Evolutionary conservation across 768 basidiomycete species (phyloP), one percentile per base, ranked within the genome.

Genomic region (Phlebiopsis flavidoalba): DNA sequence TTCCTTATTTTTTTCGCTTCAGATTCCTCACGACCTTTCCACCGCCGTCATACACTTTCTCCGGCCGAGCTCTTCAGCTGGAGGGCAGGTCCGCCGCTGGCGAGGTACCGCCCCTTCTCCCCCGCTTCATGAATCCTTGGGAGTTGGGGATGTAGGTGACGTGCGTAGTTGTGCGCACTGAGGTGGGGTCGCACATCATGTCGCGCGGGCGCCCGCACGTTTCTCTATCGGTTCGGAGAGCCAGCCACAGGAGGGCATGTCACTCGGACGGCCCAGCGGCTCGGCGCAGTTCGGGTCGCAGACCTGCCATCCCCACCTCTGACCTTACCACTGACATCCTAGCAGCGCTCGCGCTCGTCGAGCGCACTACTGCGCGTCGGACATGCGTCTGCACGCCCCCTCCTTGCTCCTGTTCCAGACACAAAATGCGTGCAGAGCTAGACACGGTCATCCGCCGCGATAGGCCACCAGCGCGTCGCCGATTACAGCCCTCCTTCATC

Each of bases 181-280:
- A n/a, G 26, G 26, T 6, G 26, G 26, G 0, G 91, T 93, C 7
- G 70, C 95, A 15, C 77, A n/a, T 94, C 7, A 92, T 97, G n/a
- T n/a, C n/a, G n/a, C n/a, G n/a, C 53, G 90, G 93, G 10, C 79
- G 91, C 37, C 94, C 94, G 0, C 74, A n/a, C 79, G 0, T 84
- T 86, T 55, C 65, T 97, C 6, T 95, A n/a, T 97, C 65, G 88
- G 87, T 3, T 54, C 50, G 10, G 22, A 51, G 24, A 11, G 5
- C 1, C 3, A 8, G 22, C 10, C 50, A 1, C 50, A 31, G 14
- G 11, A 12, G 22, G 59, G 52, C 24, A 55, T 11, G 6, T 26
- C n/a, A n/a, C 24, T 22, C n/a, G n/a, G n/a, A 26, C 66, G 14
- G 66, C 55, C 17, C 71, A 77, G 66, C 73, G 91, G 53, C 69